Evolutionary conservation across 2,329 filamentous ascomycete species (phyloP), one percentile per base, ranked within the genome.

Genomic region (Thelonectria olida): DNA sequence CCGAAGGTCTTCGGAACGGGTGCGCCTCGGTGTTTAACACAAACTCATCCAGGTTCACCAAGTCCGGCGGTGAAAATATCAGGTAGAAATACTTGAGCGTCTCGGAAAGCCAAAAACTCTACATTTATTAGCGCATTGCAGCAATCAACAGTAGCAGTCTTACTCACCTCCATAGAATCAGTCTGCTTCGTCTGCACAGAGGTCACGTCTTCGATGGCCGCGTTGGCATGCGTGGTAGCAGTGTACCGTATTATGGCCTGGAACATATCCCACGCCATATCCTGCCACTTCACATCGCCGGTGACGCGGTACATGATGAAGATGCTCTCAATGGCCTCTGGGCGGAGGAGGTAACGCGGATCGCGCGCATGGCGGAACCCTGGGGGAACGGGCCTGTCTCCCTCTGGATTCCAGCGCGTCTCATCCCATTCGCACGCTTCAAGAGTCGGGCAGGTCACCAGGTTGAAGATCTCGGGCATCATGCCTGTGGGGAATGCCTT

Each of bases 81-180:
- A 92, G 74, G 66, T 90, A 93, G 58, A 92, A 92, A 65, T 92
- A 92, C 76, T 92, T 92, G 61, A 92, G 76, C 15, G 90, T 93
- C 78, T 92, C 90, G 0, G 87, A 86, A 69, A 90, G 78, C 88
- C 90, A 93, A 69, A 91, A 92, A 62, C 85, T 90, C 79, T 92
- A 84, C 7, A 36, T 6, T 1, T 2, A 7, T 57, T 15, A 63
- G 62, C 23, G 60, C 5, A 69, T 20, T 48, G n/a, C 10, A 12
- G 7, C 59, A 63, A 70, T 67, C 61, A 71, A 69, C 13, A 60
- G 70, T 28, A 31, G 23, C 9, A 13, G 2, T 36, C 7, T n/a
- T 13, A 76, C 77, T 72, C 82, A 53, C 57, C 77, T 92, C 87
- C 86, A 90, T 89, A 4, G 83, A 84, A 67, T 92, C 88, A 25